Percentiles rank a stretch among this genome's conserved stretches.
These are phyloP conservation scores for Aphanomyces cochlioides DNA, from an alignment of 352 stramenopile genomes.

Conservation along the genomic window DNA sequence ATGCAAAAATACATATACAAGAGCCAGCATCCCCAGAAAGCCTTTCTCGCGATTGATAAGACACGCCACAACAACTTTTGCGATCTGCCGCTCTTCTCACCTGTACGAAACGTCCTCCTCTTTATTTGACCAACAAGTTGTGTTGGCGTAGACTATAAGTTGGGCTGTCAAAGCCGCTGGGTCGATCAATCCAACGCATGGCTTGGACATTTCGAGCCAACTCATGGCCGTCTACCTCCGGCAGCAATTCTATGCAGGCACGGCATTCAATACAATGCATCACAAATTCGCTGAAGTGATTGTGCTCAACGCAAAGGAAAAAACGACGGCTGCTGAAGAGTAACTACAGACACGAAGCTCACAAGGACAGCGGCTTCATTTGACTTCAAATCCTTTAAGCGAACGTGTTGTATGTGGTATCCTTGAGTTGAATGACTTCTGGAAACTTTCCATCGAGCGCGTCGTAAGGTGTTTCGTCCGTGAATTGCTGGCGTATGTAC, in stretches of 20 bases:
- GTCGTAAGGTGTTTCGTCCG: background rate
- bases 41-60: conserved; percentile 42
- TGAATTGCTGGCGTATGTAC: conserved; percentile 38
- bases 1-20: conserved; percentile 40
- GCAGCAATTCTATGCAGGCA: background rate
- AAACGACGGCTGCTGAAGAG: background rate
- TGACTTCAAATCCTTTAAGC: background rate
- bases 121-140: background rate
- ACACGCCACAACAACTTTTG: conserved; percentile 72
- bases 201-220: conserved; percentile 41
- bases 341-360: background rate
- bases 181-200: conserved; percentile 44
- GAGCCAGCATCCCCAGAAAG: conserved; percentile 36
- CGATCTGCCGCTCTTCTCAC: conserved; percentile 61
- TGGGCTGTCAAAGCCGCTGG: conserved; percentile 46
- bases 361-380: too few relatives aligned
- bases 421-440: background rate
- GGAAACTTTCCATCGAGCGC: background rate
- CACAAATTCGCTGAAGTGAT: background rate
- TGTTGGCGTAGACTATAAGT: conserved; percentile 33
- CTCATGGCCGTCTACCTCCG: conserved; percentile 49
- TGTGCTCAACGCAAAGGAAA: background rate
- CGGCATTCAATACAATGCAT: background rate
- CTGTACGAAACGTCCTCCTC: conserved; percentile 11
- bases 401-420: background rate